These are phyloP conservation scores for Phytophthora pseudosyringae DNA, from an alignment of 352 stramenopile species.

Conservation along the genomic window DNA sequence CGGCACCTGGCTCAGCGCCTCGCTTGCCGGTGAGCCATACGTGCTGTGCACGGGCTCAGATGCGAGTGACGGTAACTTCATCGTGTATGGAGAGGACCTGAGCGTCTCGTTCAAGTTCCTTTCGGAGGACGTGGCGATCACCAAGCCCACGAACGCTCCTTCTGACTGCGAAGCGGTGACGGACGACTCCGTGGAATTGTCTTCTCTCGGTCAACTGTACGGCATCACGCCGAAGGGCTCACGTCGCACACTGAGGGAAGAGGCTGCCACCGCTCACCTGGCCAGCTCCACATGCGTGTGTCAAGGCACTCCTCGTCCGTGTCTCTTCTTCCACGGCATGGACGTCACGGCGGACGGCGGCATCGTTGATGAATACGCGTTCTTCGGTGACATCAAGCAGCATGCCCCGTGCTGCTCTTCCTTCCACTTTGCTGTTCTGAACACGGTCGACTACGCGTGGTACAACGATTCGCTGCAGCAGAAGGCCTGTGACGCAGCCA, in stretches of 20 bases:
- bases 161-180: constrained; percentile 29
- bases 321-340: constrained; percentile 63
- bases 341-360: constrained; percentile 39
- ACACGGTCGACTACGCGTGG: constrained; percentile 59
- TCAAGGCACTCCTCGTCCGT: constrained; percentile 43
- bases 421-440: constrained; percentile 49
- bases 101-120: constrained; percentile 39
- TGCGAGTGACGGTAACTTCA: constrained; percentile 35
- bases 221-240: constrained; percentile 18
- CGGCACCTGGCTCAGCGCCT: constrained; percentile 43
- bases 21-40: constrained; percentile 50
- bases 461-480: constrained; percentile 52
- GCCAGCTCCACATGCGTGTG: constrained; percentile 43
- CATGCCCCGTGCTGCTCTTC: constrained; percentile 62
- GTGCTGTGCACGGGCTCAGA: constrained; percentile 47
- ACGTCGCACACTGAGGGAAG: constrained; percentile 24
- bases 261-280: constrained; percentile 25
- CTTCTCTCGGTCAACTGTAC: constrained; percentile 37
- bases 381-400: constrained; percentile 53
- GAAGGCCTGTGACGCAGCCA: constrained; percentile 41
- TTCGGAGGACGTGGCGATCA: constrained; percentile 27
- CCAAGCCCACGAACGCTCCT: too few species aligned
- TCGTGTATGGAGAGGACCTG: constrained; percentile 50
- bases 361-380: constrained; percentile 40
- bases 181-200: constrained; percentile 23